Base-by-base conservation (phyloP, 164 flowering plant genomes). In the Macadamia integrifolia region DNA sequence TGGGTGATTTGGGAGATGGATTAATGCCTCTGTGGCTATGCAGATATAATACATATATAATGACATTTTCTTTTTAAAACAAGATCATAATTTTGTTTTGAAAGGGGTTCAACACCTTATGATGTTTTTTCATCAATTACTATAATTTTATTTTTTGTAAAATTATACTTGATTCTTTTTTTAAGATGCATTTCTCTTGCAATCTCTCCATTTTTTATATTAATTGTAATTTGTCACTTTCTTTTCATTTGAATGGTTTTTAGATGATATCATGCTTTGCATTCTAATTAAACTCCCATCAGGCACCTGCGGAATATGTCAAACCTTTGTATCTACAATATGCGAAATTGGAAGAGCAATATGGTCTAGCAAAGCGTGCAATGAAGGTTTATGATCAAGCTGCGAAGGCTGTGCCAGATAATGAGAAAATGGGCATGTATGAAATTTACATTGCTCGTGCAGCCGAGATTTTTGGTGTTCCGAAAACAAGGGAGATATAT, bases 391-490 rank as follows among this genome's bases (percentile, higher is more conserved):
- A 94, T 76, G 92, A 86, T 73, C 83, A 84, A 73, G 98, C 97
- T 17, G 85, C 97, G 9, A 94, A 90, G 76, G 88, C 93, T 68
- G 96, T 94, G 53, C 99, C 98, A 7, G 84, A 84, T 44, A 78
- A 77, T 71, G 98, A 94, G 78, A 92, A 90, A 73, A 70, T 92
- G 83, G 74, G 83, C 80, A 94, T 92, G 95, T 94, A 92, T 69
- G 93, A 92, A 67, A 88, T 94, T 42, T 94, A 92, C 73, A 94
- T 94, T 50, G 92, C 97, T 43, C 89, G 92, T 68, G 97, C 98
- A 23, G 86, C 96, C 9, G 97, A 94, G 67, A 89, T 92, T 58
- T 92, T 88, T 80, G 99, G 98, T 66, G 92, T 92, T 30, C 91
- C 99, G n/a, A 84, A 79, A 75, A 92, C 99, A 14, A 84, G 98